Conservation (phyloP, 2,329 filamentous ascomycete genomes). For the Mollisia scopiformis region DNA sequence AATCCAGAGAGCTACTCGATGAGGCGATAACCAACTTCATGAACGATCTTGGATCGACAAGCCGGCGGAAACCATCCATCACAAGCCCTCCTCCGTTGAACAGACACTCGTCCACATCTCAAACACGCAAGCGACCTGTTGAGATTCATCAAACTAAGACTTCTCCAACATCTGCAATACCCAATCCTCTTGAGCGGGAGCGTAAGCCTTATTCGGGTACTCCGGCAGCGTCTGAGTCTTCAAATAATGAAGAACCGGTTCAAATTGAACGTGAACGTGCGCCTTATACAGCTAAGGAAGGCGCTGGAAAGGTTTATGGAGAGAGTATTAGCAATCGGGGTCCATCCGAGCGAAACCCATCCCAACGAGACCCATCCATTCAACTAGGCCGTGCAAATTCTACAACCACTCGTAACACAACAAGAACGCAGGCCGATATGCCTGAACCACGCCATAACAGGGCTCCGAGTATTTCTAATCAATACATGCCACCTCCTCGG, state of each 20-base stretch:
- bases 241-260: conserved; percentile 43
- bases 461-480: conserved; percentile 26
- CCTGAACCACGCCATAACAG: conserved; percentile 20
- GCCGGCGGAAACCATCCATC: conserved; percentile 39
- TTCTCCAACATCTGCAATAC: conserved; percentile 26
- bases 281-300: conserved; percentile 63
- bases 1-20: conserved; percentile 62
- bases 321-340: too few species aligned
- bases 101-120: conserved; percentile 28
- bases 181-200: conserved; percentile 39
- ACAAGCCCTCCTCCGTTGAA: conserved; percentile 27
- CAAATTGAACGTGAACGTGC: conserved; percentile 68
- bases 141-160: conserved; percentile 29
- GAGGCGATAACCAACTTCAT: conserved; percentile 56
- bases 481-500: conserved; percentile 23
- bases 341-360: too few species aligned
- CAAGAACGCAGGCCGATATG: conserved; percentile 3
- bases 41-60: conserved; percentile 47
- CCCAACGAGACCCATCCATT: conserved; percentile 17
- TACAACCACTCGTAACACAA: conserved; percentile 20
- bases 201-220: conserved; percentile 41
- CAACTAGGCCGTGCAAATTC: conserved; percentile 29
- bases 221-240: conserved; percentile 38
- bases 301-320: conserved; percentile 59
- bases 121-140: conserved; percentile 24